phyloP scores from a whole-genome alignment of 306 rosid species.

The Casuarina cunninghamiana region DNA sequence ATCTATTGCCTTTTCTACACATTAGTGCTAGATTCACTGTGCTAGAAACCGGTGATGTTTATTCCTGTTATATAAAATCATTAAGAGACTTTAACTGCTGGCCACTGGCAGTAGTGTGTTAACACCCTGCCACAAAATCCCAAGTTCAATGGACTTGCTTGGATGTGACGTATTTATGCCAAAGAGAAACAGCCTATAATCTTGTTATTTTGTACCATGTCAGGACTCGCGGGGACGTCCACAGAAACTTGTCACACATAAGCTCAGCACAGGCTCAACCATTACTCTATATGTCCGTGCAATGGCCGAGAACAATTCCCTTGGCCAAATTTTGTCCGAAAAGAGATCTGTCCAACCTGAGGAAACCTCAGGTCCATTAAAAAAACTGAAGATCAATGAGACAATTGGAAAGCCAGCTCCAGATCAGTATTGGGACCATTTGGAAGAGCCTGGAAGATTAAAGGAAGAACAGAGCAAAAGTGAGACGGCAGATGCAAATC shows the following conservation, averaged over 20 bases:
- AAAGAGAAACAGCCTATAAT: neutral
- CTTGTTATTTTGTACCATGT: neutral
- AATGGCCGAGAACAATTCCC: slow-evolving; percentile 29
- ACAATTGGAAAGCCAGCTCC: slow-evolving; percentile 15
- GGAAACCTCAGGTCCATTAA: slow-evolving; percentile 28
- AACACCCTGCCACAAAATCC: neutral
- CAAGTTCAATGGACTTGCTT: neutral
- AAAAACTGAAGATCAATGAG: slow-evolving; percentile 38
- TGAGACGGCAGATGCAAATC: slow-evolving; percentile 3
- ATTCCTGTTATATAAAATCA: neutral
- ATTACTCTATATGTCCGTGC: slow-evolving; percentile 40
- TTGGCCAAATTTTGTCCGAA: slow-evolving; percentile 20
- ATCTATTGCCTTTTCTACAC: neutral
- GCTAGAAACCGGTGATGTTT: neutral
- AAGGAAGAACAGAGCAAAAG: slow-evolving; percentile 27
- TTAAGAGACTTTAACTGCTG: too few species aligned
- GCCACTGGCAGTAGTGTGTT: neutral
- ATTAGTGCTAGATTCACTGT: neutral
- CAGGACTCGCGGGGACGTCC: slow-evolving; percentile 53
- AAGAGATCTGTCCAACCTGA: slow-evolving; percentile 36
- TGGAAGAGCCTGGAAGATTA: slow-evolving; percentile 29
- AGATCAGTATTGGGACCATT: slow-evolving; percentile 25
- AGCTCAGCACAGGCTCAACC: slow-evolving; percentile 27
- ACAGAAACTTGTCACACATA: slow-evolving; percentile 38
- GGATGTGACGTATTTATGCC: neutral